Evolutionary conservation across 257 asterid genomes (phyloP).

Genomic region (Solanum peruvianum): DNA sequence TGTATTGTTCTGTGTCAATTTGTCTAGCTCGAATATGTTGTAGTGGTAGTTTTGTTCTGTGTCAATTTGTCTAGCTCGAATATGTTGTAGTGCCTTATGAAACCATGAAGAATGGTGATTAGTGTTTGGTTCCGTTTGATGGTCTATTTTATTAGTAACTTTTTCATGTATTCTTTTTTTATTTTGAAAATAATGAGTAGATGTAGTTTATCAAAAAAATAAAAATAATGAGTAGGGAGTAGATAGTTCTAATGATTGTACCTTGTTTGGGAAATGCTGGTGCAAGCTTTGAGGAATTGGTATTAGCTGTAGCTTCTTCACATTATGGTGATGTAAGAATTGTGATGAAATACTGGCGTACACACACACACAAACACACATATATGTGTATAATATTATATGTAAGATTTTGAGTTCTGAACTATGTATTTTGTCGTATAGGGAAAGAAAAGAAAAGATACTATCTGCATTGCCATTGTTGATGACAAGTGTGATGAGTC

Average conservation of each 20-base stretch:
- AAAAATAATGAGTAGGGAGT: not conserved
- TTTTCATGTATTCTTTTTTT: not conserved
- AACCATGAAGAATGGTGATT: not conserved
- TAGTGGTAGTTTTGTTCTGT: not conserved
- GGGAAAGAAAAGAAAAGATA: conserved; percentile 79
- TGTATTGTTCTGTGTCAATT: not conserved
- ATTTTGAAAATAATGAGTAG: not conserved
- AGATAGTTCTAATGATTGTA: not conserved
- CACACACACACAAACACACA: too few species aligned
- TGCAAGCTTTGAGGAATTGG: not conserved
- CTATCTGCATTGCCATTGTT: conserved; percentile 67
- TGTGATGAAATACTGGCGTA: not conserved
- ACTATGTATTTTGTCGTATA: not conserved
- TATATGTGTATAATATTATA: not conserved
- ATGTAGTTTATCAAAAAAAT: too few species aligned
- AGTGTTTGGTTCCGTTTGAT: not conserved
- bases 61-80: not conserved
- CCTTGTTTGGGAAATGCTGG: not conserved
- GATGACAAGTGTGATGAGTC: conserved; percentile 71
- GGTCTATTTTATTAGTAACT: not conserved
- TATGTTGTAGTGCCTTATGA: not conserved
- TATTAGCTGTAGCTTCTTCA: not conserved
- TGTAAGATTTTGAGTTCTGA: not conserved
- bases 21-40: not conserved
- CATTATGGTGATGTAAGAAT: not conserved